Percentiles rank a stretch among this genome's conserved stretches.
Conservation (phyloP, 2,329 filamentous ascomycete species). For the Cladophialophora exuberans region DNA sequence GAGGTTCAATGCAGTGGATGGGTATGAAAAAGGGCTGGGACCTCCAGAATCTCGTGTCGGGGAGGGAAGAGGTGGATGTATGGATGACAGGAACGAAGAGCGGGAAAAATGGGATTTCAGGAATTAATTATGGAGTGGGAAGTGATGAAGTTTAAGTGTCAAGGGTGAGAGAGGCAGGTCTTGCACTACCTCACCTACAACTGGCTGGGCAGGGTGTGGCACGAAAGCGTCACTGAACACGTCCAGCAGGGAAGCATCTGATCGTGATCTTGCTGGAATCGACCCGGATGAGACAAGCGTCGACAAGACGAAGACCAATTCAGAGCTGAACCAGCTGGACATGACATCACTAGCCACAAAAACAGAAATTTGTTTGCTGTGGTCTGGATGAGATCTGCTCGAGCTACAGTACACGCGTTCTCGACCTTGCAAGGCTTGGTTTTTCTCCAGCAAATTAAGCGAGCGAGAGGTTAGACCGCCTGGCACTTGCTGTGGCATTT, state of each 20-base stretch:
- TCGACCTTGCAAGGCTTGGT: too few relatives aligned
- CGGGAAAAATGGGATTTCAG: not conserved
- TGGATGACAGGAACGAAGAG: conserved; percentile 2
- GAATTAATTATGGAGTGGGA: conserved; percentile 1
- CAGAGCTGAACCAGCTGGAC: conserved; percentile 2
- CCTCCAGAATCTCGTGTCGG: too few relatives aligned
- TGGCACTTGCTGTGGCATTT: too few relatives aligned
- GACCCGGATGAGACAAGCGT: too few relatives aligned
- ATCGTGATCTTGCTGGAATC: conserved; percentile 3
- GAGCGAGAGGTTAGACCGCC: not conserved
- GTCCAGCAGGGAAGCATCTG: conserved; percentile 5
- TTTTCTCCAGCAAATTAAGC: not conserved
- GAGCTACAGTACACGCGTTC: too few relatives aligned
- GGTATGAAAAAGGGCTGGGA: conserved; percentile 17
- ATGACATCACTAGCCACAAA: conserved; percentile 10
- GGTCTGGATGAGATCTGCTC: too few relatives aligned
- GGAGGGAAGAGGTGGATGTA: conserved; percentile 5
- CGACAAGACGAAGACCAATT: not conserved
- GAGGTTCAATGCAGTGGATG: not conserved
- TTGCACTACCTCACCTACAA: conserved; percentile 18
- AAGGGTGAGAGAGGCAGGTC: conserved; percentile 1
- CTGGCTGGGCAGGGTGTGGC: conserved; percentile 3
- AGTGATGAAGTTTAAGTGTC: conserved; percentile 21
- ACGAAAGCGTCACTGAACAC: conserved; percentile 13
- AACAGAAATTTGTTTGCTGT: not conserved